Evolutionary conservation across 805 yeast genomes (phyloP), one percentile per base, ranked within the genome.

Genomic region (Wickerhamiella vanderwaltii): DNA sequence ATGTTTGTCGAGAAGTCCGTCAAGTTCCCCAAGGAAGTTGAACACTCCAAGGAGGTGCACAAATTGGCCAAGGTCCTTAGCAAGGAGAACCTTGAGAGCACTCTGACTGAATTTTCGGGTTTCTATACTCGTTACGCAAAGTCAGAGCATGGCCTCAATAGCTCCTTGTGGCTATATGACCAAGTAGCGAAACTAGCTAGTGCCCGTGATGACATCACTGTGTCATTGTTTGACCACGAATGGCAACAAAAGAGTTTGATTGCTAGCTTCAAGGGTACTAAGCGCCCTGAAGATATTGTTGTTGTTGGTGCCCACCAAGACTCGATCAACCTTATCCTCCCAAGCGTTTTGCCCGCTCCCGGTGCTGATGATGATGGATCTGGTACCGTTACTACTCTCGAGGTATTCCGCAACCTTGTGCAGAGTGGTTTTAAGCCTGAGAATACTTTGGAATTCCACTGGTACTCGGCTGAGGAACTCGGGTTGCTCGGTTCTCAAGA

Each of bases 341-440:
- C 95, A 7, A 67, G 67, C 33, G 47, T 75, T 15, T 55, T 80
- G 49, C 68, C 74, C 18, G 84, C 95, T 0, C 95, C 95, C 1
- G 97, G 97, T 2, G 96, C 95, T 3, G 97, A 88, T 57, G 97
- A 88, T 56, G 82, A 87, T 59, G 94, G 94, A 2, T 75, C 87
- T 3, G 97, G 96, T 7, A 79, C 87, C 4, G 76, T 79, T 3
- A 79, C 94, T 2, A 71, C 73, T 24, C 59, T 86, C 42, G 94
- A 86, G 58, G 75, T 86, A 1, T 69, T 86, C 51, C 69, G 91
- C 49, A 60, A 81, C 12, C 61, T 84, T 20, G 59, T 71, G 6
- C 65, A 62, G 26, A 47, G 59, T 18, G 63, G 65, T 0, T 68
- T 69, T 49, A 52, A 61, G 44, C 85, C 87, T 11, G 62, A 69